Evolutionary conservation across 495 filamentous ascomycete species (phyloP), one percentile per base, ranked within the genome.

Genomic region (Jackrogersella minutella): DNA sequence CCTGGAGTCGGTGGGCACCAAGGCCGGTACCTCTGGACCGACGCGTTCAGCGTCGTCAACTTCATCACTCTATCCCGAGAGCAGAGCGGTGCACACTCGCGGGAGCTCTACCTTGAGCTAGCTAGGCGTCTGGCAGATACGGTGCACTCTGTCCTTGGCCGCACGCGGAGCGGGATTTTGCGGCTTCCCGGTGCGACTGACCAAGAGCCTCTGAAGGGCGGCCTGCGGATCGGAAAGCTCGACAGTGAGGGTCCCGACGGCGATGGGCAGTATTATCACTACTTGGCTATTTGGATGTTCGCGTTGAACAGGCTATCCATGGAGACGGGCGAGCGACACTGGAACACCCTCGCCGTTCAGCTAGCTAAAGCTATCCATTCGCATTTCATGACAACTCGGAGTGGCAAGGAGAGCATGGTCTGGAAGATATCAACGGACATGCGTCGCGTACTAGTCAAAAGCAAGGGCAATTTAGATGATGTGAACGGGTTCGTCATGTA

Each of bases 231-330:
- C 41, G 88, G 88, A 3, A 90, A 90, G 72, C 54, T 77, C 5
- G 76, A 82, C 21, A 85, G 74, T 0, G 50, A 50, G 10, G 87
- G 86, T 0, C 62, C 76, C 0, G 88, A 90, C 49, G 76, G 81
- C 14, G 88, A 90, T 70, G 87, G 87, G 2, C 86, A 89, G 68
- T 90, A 90, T 49, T 86, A 89, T 55, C 87, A 90, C 61, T 91
- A 89, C 66, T 74, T 90, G 8, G 89, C 87, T 0, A 66, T 91
- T 1, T 91, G 87, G 87, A 88, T 90, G 87, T 91, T 89, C 64
- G 87, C 86, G 0, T 75, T 90, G 2, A 89, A 89, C 72, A 80
- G 87, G 4, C 77, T 88, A 36, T 74, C 83, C 0, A 41, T 83
- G 9, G 87, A 85, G 10, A 81, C 80, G 3, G 77, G 78, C 0